Evolutionary conservation across 148 eudicot genomes (phyloP).

Genomic region (Camellia granthamiana): DNA sequence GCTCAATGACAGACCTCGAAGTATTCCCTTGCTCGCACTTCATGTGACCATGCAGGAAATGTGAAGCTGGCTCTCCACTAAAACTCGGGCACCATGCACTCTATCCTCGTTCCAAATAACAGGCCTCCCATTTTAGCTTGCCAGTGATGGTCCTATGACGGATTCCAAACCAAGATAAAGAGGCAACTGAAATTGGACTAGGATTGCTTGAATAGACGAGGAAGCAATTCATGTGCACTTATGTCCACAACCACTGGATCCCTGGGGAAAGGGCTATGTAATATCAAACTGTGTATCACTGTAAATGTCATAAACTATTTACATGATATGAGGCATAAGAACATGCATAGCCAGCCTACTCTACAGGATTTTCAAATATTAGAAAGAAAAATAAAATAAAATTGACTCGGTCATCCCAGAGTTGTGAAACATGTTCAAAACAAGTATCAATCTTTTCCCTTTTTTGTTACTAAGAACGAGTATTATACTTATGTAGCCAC

Average conservation of each 20-base stretch:
- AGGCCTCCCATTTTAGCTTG: background rate
- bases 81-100: background rate
- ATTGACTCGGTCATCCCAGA: background rate
- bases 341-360: background rate
- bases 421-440: background rate
- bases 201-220: slow-evolving; percentile 55
- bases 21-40: background rate
- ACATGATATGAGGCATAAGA: background rate
- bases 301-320: background rate
- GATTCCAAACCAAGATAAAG: background rate
- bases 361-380: background rate
- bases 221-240: slow-evolving; percentile 67
- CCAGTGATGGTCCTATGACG: background rate
- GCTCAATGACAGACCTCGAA: background rate
- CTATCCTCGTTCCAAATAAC: background rate
- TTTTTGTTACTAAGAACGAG: background rate
- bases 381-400: background rate
- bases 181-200: slow-evolving; percentile 13
- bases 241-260: slow-evolving; percentile 81
- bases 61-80: background rate
- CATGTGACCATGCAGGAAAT: background rate
- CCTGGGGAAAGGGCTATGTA: slow-evolving; percentile 33
- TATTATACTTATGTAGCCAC: background rate
- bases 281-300: background rate
- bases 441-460: background rate